phyloP scores from a whole-genome alignment of 2,329 filamentous ascomycete species.

The Talaromyces sp. region DNA sequence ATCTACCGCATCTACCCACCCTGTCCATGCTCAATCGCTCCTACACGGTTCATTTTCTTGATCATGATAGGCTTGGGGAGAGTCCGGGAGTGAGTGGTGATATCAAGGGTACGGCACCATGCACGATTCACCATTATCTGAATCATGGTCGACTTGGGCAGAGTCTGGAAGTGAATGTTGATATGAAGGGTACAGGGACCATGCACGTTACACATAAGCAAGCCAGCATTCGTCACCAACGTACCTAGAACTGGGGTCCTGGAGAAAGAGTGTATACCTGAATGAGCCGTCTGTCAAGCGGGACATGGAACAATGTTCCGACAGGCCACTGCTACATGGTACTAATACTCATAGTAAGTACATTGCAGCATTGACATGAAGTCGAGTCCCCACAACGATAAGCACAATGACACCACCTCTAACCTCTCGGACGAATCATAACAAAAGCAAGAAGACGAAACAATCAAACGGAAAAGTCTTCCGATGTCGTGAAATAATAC shows the following conservation, averaged over 20 bases:
- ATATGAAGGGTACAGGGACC: not conserved
- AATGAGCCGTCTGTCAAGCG: not conserved
- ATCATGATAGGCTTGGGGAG: too few species aligned
- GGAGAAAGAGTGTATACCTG: not conserved
- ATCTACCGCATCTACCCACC: not conserved
- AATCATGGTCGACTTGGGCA: too few species aligned
- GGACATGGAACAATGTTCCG: not conserved
- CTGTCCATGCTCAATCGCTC: not conserved
- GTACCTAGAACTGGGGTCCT: not conserved
- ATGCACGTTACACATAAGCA: not conserved
- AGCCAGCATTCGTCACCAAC: not conserved
- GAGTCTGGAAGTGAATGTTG: not conserved
- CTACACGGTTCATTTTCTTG: too few species aligned
- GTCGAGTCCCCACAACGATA: too few species aligned
- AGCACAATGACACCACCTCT: too few species aligned
- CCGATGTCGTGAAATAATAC: too few species aligned
- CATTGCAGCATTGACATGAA: too few species aligned
- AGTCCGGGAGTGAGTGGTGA: not conserved
- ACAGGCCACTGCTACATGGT: too few species aligned
- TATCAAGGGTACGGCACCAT: not conserved
- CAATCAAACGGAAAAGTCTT: too few species aligned
- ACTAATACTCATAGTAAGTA: too few species aligned
- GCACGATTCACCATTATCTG: not conserved
- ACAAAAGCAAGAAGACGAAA: too few species aligned
- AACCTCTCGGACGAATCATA: too few species aligned